Evolutionary conservation across 805 yeast genomes (phyloP).

Genomic region (Lipomyces kockii): DNA sequence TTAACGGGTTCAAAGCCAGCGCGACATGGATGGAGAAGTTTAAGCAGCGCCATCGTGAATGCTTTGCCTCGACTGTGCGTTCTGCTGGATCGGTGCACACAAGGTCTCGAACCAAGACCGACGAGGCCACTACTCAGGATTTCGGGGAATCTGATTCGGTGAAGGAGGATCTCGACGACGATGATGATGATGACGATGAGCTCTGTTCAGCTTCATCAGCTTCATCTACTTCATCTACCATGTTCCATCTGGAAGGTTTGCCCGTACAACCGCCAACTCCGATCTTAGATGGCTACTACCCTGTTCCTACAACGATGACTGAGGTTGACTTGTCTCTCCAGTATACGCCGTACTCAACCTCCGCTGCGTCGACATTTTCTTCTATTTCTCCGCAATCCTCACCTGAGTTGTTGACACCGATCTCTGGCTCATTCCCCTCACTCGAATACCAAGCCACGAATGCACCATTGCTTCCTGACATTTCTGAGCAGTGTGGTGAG

Average conservation of each 20-base stretch:
- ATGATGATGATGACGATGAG: neutral
- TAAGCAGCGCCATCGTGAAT: constrained; percentile 19
- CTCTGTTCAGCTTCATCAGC: neutral
- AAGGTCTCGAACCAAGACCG: constrained; percentile 3
- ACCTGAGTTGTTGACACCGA: constrained; percentile 28
- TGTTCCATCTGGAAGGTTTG: neutral
- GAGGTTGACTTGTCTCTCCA: constrained; percentile 5
- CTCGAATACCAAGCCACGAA: constrained; percentile 9
- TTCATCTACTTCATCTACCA: neutral
- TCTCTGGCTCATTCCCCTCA: constrained; percentile 23
- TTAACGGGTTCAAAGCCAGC: constrained; percentile 16
- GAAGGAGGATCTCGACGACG: neutral
- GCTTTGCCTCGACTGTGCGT: constrained; percentile 14
- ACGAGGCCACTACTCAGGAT: neutral
- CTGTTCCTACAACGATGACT: neutral
- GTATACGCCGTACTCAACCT: constrained; percentile 14
- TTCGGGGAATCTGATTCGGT: neutral
- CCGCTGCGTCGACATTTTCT: constrained; percentile 15
- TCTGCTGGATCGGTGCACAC: constrained; percentile 12
- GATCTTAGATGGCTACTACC: neutral
- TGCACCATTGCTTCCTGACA: constrained; percentile 6
- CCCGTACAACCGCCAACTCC: neutral
- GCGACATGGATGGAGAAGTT: constrained; percentile 27
- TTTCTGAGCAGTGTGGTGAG: constrained; percentile 6
- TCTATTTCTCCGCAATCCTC: constrained; percentile 28